These are phyloP conservation scores for Ceriops tagal DNA, from an alignment of 345 rosid species.

Conservation along the genomic window DNA sequence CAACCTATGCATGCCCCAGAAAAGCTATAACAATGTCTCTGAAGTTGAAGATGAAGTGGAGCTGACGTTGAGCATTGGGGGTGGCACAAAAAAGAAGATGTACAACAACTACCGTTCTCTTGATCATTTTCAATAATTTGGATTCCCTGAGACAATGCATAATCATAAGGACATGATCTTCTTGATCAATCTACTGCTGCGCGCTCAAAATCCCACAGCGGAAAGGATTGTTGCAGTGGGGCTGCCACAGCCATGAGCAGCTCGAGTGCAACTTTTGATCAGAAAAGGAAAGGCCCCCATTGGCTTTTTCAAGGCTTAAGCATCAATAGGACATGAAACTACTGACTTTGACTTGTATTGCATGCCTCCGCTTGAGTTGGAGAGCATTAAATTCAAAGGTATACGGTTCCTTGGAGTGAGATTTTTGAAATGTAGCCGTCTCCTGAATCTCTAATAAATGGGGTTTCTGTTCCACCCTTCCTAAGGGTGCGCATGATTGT, in stretches of 20 bases:
- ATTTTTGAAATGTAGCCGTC: too few relatives aligned
- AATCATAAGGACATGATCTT: constrained; percentile 9
- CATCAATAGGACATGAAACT: constrained; percentile 40
- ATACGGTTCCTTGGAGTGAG: too few relatives aligned
- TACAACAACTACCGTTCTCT: constrained; percentile 8
- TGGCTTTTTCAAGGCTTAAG: constrained; percentile 71
- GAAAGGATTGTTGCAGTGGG: constrained; percentile 37
- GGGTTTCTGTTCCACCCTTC: too few relatives aligned
- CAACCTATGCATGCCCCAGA: neutral
- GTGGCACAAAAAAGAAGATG: constrained; percentile 25
- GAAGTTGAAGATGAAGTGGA: constrained; percentile 53
- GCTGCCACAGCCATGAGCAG: constrained; percentile 55
- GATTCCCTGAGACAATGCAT: neutral
- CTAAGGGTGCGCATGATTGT: too few relatives aligned
- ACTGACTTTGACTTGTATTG: neutral
- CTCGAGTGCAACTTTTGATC: constrained; percentile 54
- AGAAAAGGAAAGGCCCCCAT: constrained; percentile 55
- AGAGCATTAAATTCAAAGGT: too few relatives aligned
- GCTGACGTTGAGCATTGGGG: constrained; percentile 70
- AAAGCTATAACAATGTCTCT: neutral
- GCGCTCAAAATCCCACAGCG: constrained; percentile 23
- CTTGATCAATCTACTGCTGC: constrained; percentile 25
- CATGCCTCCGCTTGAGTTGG: too few relatives aligned
- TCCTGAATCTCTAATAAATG: too few relatives aligned
- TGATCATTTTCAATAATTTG: neutral